Percentiles rank a stretch among this genome's conserved stretches.
Conservation (phyloP, 139 green algal species). For the Haematococcus lacustris region DNA sequence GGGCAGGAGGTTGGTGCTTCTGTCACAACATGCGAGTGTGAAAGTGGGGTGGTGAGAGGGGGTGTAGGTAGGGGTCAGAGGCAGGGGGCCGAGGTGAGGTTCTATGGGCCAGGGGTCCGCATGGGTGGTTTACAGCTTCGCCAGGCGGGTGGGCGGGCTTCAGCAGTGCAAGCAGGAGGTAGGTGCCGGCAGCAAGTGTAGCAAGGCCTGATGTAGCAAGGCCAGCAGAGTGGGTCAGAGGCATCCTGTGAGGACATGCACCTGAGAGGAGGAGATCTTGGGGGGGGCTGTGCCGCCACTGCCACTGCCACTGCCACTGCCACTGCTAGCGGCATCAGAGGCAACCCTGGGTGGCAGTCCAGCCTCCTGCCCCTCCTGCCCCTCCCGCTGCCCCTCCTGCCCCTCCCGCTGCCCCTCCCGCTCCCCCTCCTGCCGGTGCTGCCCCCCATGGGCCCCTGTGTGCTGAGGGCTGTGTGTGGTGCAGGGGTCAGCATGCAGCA, state of each 20-base stretch:
- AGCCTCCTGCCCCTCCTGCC: no score
- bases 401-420: no score
- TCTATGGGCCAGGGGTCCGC: no score
- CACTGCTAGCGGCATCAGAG: background rate
- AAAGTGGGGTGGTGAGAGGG: no score
- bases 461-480: background rate
- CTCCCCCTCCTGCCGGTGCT: background rate
- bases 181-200: background rate
- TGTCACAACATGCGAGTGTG: no score
- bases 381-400: no score
- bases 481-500: slow-evolving; percentile 26
- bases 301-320: background rate
- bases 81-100: no score
- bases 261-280: no score
- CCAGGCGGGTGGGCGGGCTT: background rate
- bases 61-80: no score
- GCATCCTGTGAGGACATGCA: background rate
- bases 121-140: background rate
- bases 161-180: background rate
- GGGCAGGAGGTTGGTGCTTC: no score
- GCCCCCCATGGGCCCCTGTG: background rate
- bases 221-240: background rate
- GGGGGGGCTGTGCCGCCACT: background rate
- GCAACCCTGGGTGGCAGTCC: background rate
- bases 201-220: background rate